Base-by-base conservation (phyloP, 2,329 filamentous ascomycete genomes). In the Sporothrix protearum region DNA sequence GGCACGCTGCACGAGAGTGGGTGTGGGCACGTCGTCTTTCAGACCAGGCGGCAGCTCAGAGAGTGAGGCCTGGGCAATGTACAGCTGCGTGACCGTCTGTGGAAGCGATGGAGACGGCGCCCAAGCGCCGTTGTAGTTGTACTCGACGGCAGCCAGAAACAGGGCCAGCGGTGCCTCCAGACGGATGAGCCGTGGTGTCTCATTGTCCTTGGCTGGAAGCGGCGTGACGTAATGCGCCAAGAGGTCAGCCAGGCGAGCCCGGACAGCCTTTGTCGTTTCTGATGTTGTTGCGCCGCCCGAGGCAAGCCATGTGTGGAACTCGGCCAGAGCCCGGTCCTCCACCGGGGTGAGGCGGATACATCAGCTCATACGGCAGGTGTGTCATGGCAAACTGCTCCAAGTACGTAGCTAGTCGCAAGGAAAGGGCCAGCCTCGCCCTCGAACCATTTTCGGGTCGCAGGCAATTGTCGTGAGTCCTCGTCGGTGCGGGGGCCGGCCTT, bases 31-130 rank as follows among this genome's bases (percentile, higher is more conserved):
- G 76, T 96, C 92, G 2, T 83, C 78, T 71, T 84, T 86, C 0
- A 97, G 80, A 0, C 80, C 74, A 0, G 76, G 68, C 0, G 95
- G 94, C 0, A 98, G 85, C 71, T 91, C 86, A 3, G 84, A 77
- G 1, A 97, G 84, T 42, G 91, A 85, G 16, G 90, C 91, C 81
- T 98, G 96, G 0, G 95, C 94, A 69, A 98, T 89, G 79, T 98
- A 98, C 2, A 97, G 83, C n/a, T 84, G 80, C 2, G 70, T 79
- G 66, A 79, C 10, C 16, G 16, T 19, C 7, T 45, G 33, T 33
- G 42, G 2, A 3, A 16, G 4, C 25, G 49, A 57, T 10, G 49
- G 4, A 14, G 64, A 45, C 59, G 5, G 36, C 8, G 1, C 30
- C 30, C 70, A 64, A 33, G n/a, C n/a, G n/a, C n/a, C n/a, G n/a